Conservation (phyloP, 2,329 filamentous ascomycete species). For the Colletotrichum paranaense region DNA sequence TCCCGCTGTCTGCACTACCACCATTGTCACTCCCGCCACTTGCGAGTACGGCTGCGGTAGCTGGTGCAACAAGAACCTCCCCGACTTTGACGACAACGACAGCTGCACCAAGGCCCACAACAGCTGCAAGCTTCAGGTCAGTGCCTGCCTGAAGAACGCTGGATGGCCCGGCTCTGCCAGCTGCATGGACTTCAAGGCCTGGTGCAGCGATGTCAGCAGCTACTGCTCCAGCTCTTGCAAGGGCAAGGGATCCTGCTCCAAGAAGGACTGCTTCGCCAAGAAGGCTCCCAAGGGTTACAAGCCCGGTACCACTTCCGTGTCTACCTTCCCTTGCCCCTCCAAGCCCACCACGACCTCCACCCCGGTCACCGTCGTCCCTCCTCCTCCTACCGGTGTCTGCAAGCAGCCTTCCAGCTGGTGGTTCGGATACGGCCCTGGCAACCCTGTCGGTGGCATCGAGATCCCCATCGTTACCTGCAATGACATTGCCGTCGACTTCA, state of each 20-base stretch:
- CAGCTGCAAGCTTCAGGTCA: slow-evolving; percentile 58
- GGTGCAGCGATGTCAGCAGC: slow-evolving; percentile 58
- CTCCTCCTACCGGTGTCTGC: slow-evolving; percentile 64
- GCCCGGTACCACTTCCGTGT: slow-evolving; percentile 42
- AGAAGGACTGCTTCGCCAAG: slow-evolving; percentile 55
- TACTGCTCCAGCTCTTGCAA: slow-evolving; percentile 56
- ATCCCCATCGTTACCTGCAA: slow-evolving; percentile 67
- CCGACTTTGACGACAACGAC: slow-evolving; percentile 56
- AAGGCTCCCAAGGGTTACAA: slow-evolving; percentile 51
- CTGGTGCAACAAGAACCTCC: slow-evolving; percentile 64
- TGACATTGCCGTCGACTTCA: slow-evolving; percentile 57
- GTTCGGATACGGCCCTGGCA: slow-evolving; percentile 75
- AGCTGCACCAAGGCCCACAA: slow-evolving; percentile 56
- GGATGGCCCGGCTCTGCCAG: slow-evolving; percentile 59
- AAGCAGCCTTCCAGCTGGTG: slow-evolving; percentile 64
- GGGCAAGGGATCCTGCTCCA: slow-evolving; percentile 50
- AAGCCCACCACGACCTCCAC: slow-evolving; percentile 42
- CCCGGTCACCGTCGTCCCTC: slow-evolving; percentile 49
- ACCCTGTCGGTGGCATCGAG: slow-evolving; percentile 62
- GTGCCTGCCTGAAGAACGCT: slow-evolving; percentile 63
- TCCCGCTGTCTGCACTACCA: slow-evolving; percentile 59
- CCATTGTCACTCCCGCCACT: slow-evolving; percentile 54
- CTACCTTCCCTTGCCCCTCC: slow-evolving; percentile 39
- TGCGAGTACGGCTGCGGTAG: slow-evolving; percentile 67
- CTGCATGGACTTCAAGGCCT: slow-evolving; percentile 62